Evolutionary conservation across 169 alveolate species (phyloP).

Genomic region (Cryptosporidium andersoni): DNA sequence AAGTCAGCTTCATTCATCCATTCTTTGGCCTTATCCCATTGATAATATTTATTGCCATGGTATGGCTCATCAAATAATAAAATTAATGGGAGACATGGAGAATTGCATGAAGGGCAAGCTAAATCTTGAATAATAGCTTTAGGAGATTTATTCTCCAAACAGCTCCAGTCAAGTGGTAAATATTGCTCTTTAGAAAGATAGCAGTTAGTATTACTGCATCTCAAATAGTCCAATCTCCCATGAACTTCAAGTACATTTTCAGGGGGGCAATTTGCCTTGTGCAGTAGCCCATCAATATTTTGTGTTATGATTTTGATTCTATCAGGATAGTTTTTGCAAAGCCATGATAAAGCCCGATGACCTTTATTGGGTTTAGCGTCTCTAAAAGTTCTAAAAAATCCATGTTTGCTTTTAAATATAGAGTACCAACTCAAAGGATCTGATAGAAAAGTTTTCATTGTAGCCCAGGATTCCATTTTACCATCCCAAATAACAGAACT

Average conservation of each 20-base stretch:
- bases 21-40: conserved; percentile 56
- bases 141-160: not conserved
- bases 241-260: conserved; percentile 60
- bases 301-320: conserved; percentile 60
- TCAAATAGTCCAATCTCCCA: conserved; percentile 57
- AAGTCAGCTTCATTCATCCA: conserved; percentile 68
- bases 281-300: conserved; percentile 62
- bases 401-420: conserved; percentile 9
- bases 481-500: conserved; percentile 49
- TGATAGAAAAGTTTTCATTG: conserved; percentile 13
- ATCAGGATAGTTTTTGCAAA: conserved; percentile 13
- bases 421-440: conserved; percentile 54
- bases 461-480: conserved; percentile 56
- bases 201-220: conserved; percentile 32
- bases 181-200: conserved; percentile 17
- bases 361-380: conserved; percentile 65
- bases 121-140: conserved; percentile 21
- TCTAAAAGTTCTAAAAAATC: conserved; percentile 23
- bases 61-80: conserved; percentile 59
- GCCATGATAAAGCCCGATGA: conserved; percentile 17
- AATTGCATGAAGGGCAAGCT: conserved; percentile 31
- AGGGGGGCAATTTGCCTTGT: conserved; percentile 22
- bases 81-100: conserved; percentile 17
- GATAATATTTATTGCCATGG: conserved; percentile 42
- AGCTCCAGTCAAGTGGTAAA: conserved; percentile 8